Conservation (phyloP, 83 land plant genomes). For the Diphasiastrum complanatum region DNA sequence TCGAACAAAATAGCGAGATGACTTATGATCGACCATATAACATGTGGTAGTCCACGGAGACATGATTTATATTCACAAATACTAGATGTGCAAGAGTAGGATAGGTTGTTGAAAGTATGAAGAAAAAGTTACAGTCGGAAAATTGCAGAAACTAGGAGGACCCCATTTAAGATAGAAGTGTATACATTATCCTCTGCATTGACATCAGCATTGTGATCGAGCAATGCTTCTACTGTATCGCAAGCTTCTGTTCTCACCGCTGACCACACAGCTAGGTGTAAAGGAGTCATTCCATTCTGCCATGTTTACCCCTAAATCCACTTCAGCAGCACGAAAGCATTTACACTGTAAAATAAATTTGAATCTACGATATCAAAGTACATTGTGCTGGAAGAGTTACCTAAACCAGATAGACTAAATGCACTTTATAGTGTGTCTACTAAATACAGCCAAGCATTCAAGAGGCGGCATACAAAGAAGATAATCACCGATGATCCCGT, state of each 20-base stretch:
- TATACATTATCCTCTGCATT: conserved; percentile 66
- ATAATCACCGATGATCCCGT: too few species aligned
- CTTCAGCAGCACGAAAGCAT: background rate
- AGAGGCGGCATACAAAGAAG: too few species aligned
- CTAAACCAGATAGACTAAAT: too few species aligned
- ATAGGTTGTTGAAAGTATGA: background rate
- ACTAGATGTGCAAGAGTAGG: background rate
- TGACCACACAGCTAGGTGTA: conserved; percentile 86
- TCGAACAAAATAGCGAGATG: too few species aligned
- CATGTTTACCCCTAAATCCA: conserved; percentile 5
- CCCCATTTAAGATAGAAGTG: too few species aligned
- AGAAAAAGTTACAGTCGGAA: too few species aligned
- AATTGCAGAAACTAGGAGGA: too few species aligned
- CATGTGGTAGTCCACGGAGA: too few species aligned
- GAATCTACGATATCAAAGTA: background rate
- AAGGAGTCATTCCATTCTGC: conserved; percentile 96
- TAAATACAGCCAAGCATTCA: too few species aligned
- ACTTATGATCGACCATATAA: too few species aligned
- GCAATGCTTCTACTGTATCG: conserved; percentile 54
- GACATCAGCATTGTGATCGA: conserved; percentile 70
- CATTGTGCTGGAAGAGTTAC: too few species aligned
- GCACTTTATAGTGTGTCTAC: too few species aligned
- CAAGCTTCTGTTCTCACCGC: conserved; percentile 49
- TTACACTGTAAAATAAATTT: background rate
- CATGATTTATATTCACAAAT: background rate